Percentiles rank a stretch among this genome's conserved stretches.
These are phyloP conservation scores for Verticillium klebahnii DNA, from an alignment of 2,329 filamentous ascomycete genomes.

Conservation along the genomic window DNA sequence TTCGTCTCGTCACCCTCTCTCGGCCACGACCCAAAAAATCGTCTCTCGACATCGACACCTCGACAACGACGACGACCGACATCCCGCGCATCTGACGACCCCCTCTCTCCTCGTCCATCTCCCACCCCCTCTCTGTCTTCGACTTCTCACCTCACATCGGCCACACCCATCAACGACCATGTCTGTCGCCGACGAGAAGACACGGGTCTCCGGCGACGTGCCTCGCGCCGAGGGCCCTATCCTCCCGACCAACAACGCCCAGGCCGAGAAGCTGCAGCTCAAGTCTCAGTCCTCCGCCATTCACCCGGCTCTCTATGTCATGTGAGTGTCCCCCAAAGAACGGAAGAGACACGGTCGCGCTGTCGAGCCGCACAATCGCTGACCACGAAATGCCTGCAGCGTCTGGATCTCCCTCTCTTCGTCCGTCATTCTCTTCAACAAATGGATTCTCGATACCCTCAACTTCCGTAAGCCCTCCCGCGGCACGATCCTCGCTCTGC, in stretches of 20 bases:
- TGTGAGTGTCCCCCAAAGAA: conserved; percentile 38
- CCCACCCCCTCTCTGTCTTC: neutral
- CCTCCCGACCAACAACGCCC: conserved; percentile 77
- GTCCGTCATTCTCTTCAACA: conserved; percentile 98
- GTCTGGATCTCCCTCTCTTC: conserved; percentile 91
- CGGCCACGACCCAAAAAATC: neutral
- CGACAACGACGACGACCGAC: neutral
- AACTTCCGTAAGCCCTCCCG: conserved; percentile 57
- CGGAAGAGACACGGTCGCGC: neutral
- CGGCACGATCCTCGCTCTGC: neutral
- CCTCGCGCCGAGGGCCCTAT: conserved; percentile 57
- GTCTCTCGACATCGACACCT: neutral
- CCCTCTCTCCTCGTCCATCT: neutral
- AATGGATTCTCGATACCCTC: conserved; percentile 87
- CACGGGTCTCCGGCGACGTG: conserved; percentile 74
- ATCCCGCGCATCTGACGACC: neutral
- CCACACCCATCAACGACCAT: conserved; percentile 5
- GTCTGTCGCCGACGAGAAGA: conserved; percentile 63
- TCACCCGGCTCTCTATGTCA: conserved; percentile 82
- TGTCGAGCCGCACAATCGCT: neutral
- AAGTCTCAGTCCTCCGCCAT: conserved; percentile 51
- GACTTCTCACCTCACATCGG: neutral
- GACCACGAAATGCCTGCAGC: conserved; percentile 38
- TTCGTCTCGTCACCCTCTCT: neutral
- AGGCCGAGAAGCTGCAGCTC: conserved; percentile 64